Conservation (phyloP, 2,329 filamentous ascomycete genomes). For the Exophiala alcalophila region DNA sequence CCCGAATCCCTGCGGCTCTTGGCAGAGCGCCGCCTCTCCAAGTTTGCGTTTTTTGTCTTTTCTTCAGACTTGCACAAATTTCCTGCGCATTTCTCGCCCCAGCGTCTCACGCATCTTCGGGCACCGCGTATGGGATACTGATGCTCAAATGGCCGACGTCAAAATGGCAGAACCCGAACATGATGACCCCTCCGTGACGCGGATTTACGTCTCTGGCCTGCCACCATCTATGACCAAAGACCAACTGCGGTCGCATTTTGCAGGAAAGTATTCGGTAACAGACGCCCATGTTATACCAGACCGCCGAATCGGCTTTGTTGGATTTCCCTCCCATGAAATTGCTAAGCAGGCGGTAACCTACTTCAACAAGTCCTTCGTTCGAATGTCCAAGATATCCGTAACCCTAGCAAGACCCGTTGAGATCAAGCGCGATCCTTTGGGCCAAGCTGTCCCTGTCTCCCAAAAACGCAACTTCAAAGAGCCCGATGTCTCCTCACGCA, state of each 20-base stretch:
- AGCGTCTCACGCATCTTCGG: too few relatives aligned
- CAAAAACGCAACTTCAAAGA: constrained; percentile 9
- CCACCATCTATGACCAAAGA: constrained; percentile 81
- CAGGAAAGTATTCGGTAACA: constrained; percentile 71
- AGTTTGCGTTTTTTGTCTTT: too few relatives aligned
- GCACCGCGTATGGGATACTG: too few relatives aligned
- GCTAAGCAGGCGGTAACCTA: constrained; percentile 84
- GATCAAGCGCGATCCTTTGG: constrained; percentile 19
- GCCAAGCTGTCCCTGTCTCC: constrained; percentile 26
- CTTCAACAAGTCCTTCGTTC: constrained; percentile 92
- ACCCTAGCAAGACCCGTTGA: constrained; percentile 80
- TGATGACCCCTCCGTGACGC: constrained; percentile 49
- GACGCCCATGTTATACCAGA: constrained; percentile 89
- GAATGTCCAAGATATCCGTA: constrained; percentile 89
- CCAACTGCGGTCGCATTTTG: constrained; percentile 86
- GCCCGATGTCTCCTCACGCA: constrained; percentile 11
- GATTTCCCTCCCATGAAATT: constrained; percentile 79
- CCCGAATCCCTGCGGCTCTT: too few relatives aligned
- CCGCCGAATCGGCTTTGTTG: constrained; percentile 91
- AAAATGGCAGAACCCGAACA: constrained; percentile 7
- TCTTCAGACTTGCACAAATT: too few relatives aligned
- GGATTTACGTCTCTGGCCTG: constrained; percentile 68
- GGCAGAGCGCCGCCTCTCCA: too few relatives aligned
- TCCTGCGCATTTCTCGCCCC: too few relatives aligned
- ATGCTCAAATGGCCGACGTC: not conserved